phyloP scores from a whole-genome alignment of 768 basidiomycete species.

The Pulveroboletus sp. region DNA sequence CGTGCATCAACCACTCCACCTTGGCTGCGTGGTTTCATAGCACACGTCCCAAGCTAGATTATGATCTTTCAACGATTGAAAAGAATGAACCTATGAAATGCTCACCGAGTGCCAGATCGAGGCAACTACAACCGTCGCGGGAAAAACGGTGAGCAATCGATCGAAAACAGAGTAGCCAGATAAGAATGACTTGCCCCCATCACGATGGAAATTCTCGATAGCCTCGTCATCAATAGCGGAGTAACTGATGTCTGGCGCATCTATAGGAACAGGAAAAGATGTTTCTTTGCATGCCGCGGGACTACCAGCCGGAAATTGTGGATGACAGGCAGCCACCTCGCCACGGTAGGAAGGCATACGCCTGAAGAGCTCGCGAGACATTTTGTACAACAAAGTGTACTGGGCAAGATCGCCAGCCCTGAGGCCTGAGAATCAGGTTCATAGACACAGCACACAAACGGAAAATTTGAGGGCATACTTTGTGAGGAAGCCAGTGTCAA shows the following conservation, averaged over 20 bases:
- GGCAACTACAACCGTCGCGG: background rate
- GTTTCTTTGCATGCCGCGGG: conserved; percentile 21
- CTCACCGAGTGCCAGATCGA: background rate
- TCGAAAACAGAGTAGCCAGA: too few relatives aligned
- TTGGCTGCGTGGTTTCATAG: conserved; percentile 60
- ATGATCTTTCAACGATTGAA: background rate
- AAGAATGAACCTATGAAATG: too few relatives aligned
- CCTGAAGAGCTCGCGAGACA: conserved; percentile 48
- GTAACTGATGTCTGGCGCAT: conserved; percentile 30
- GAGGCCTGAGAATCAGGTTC: background rate
- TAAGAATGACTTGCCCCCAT: background rate
- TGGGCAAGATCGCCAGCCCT: conserved; percentile 39
- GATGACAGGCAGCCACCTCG: conserved; percentile 11
- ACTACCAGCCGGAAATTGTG: conserved; percentile 27
- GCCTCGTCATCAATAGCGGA: conserved; percentile 32
- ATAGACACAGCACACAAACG: background rate
- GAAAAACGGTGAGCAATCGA: background rate
- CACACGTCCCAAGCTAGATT: conserved; percentile 58
- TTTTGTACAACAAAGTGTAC: conserved; percentile 55
- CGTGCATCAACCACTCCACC: conserved; percentile 62
- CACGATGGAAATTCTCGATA: conserved; percentile 25
- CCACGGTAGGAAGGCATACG: conserved; percentile 39
- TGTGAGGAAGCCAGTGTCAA: conserved; percentile 44
- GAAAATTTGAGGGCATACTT: conserved; percentile 31
- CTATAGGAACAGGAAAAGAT: conserved; percentile 20